These are phyloP conservation scores for Jaapia argillacea DNA, from an alignment of 768 basidiomycete genomes.

Conservation along the genomic window DNA sequence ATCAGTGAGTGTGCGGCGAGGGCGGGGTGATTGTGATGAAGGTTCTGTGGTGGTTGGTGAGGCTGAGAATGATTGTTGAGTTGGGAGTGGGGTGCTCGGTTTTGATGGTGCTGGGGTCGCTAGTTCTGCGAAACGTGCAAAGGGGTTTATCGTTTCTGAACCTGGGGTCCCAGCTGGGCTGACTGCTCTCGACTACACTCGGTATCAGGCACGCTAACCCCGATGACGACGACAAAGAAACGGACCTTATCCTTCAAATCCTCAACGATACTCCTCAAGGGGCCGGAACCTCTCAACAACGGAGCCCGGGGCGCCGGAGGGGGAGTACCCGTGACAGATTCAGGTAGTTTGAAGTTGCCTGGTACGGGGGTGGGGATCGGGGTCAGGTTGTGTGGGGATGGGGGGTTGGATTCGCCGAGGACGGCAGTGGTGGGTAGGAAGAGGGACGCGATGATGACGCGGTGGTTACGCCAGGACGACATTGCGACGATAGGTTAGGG, in stretches of 20 bases:
- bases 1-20: constrained; percentile 17
- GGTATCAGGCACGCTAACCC: background rate
- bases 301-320: constrained; percentile 7
- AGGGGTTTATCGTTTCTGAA: constrained; percentile 5
- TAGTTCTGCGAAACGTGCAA: background rate
- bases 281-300: constrained; percentile 20
- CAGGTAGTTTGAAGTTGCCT: constrained; percentile 4
- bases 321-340: constrained; percentile 9
- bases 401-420: constrained; percentile 43
- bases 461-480: constrained; percentile 64
- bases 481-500: constrained; percentile 31
- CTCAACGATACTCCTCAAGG: constrained; percentile 67
- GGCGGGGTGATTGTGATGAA: constrained; percentile 11
- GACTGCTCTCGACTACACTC: background rate
- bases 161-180: background rate
- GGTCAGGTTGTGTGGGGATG: constrained; percentile 37
- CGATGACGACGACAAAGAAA: background rate
- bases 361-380: no score
- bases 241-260: constrained; percentile 60
- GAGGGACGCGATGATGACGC: constrained; percentile 74
- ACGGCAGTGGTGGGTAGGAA: constrained; percentile 72
- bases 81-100: no score
- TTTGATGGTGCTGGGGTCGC: constrained; percentile 2
- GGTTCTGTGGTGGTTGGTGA: constrained; percentile 9
- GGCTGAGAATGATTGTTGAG: no score